Evolutionary conservation across 306 rosid genomes (phyloP).

Genomic region (Dryas alaskensis): DNA sequence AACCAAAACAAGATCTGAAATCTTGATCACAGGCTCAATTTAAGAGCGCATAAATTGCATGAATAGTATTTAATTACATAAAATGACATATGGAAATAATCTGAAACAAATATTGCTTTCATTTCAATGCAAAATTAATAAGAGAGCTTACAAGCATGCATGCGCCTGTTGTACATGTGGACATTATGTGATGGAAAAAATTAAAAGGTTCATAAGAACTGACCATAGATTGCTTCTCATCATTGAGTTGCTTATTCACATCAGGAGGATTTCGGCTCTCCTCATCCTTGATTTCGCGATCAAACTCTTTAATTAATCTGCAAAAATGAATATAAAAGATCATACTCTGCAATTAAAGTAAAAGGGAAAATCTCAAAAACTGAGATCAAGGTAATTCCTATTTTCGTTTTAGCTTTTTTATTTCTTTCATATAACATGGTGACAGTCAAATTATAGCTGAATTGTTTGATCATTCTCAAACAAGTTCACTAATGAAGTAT

Average conservation of each 20-base stretch:
- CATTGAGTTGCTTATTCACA: slow-evolving; percentile 92
- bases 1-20: background rate
- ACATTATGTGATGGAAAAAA: slow-evolving; percentile 4
- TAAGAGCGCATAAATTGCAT: too few relatives aligned
- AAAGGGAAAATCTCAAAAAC: slow-evolving; percentile 17
- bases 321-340: slow-evolving; percentile 14
- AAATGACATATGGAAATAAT: background rate
- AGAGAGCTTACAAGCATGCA: slow-evolving; percentile 9
- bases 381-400: background rate
- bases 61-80: background rate
- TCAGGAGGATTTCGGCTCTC: slow-evolving; percentile 81
- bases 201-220: slow-evolving; percentile 24
- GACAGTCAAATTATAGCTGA: background rate
- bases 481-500: background rate
- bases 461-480: background rate
- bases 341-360: background rate
- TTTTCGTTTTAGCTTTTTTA: background rate
- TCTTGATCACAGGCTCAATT: background rate
- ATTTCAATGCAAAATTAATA: background rate
- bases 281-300: slow-evolving; percentile 89
- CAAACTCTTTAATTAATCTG: slow-evolving; percentile 93
- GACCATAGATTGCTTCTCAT: slow-evolving; percentile 95
- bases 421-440: background rate
- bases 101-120: background rate
- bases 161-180: slow-evolving; percentile 7